Conservation (phyloP, 1,139 yeast species). For the Eremothecium gossypii region DNA sequence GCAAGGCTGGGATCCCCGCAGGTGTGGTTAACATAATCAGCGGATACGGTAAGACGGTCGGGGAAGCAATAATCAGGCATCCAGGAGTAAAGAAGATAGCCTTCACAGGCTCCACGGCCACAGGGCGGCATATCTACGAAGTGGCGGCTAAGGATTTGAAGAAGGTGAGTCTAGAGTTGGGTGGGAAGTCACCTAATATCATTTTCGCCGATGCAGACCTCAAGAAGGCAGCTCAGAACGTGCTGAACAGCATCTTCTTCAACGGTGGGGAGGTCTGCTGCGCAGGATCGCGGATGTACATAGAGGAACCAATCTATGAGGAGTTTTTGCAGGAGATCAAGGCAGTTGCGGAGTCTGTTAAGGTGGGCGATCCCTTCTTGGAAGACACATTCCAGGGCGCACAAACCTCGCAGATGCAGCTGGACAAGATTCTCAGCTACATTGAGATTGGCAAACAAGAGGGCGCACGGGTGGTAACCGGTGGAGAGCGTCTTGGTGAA, state of each 20-base stretch:
- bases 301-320: slow-evolving; percentile 68
- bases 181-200: slow-evolving; percentile 78
- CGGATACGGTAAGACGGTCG: slow-evolving; percentile 67
- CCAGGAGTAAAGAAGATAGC: slow-evolving; percentile 68
- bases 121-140: slow-evolving; percentile 63
- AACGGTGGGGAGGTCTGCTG: slow-evolving; percentile 86
- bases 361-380: slow-evolving; percentile 69
- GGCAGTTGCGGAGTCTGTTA: slow-evolving; percentile 44
- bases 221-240: slow-evolving; percentile 50
- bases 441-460: slow-evolving; percentile 60
- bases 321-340: slow-evolving; percentile 51
- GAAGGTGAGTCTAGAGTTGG: slow-evolving; percentile 75
- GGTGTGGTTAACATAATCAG: slow-evolving; percentile 73
- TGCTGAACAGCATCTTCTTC: slow-evolving; percentile 56
- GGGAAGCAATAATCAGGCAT: slow-evolving; percentile 62
- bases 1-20: slow-evolving; percentile 68
- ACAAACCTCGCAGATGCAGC: slow-evolving; percentile 61
- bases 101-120: slow-evolving; percentile 74
- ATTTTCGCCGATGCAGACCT: slow-evolving; percentile 67
- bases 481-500: slow-evolving; percentile 52
- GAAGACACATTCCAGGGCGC: slow-evolving; percentile 62
- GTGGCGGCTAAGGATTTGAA: slow-evolving; percentile 65
- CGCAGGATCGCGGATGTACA: slow-evolving; percentile 75
- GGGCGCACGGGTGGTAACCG: slow-evolving; percentile 62
- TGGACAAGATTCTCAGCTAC: slow-evolving; percentile 59